Conservation (phyloP, 2,329 filamentous ascomycete genomes). For the Monosporascus sp. region DNA sequence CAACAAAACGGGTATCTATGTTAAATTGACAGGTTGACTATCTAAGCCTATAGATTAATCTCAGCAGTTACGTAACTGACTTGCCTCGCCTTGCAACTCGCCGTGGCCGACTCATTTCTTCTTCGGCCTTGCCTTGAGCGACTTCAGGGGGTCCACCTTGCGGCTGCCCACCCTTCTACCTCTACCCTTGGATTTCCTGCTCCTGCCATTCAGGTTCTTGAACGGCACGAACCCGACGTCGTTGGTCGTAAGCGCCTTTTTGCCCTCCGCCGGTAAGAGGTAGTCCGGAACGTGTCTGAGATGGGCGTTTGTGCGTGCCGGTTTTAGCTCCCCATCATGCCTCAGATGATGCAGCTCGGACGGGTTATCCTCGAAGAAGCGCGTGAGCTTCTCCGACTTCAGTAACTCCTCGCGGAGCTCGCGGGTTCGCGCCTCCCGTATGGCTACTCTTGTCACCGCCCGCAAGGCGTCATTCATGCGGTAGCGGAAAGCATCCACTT, state of each 20-base stretch:
- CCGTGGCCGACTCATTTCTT: conserved; percentile 13
- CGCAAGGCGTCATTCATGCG: conserved; percentile 88
- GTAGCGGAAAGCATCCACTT: conserved; percentile 91
- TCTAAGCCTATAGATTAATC: background rate
- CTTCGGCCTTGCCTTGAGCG: conserved; percentile 65
- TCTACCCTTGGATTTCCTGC: conserved; percentile 38
- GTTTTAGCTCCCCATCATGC: conserved; percentile 82
- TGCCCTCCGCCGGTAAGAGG: conserved; percentile 71
- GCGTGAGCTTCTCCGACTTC: conserved; percentile 88
- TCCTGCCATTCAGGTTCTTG: conserved; percentile 48
- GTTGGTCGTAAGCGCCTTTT: conserved; percentile 58
- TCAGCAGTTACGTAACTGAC: background rate
- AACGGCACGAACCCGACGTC: conserved; percentile 74
- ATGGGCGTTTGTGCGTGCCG: conserved; percentile 80
- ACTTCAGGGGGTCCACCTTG: conserved; percentile 81
- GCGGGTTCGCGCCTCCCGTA: conserved; percentile 82
- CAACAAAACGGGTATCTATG: background rate
- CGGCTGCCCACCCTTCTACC: conserved; percentile 51
- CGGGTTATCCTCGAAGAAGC: conserved; percentile 96
- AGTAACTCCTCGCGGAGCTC: conserved; percentile 86
- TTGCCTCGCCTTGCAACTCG: background rate
- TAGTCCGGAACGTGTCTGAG: conserved; percentile 94
- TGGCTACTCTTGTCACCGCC: conserved; percentile 81
- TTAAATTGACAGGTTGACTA: background rate
- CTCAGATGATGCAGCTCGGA: conserved; percentile 79